These are phyloP conservation scores for Monosporascus sp. DNA, from an alignment of 2,329 filamentous ascomycete genomes.

Conservation along the genomic window DNA sequence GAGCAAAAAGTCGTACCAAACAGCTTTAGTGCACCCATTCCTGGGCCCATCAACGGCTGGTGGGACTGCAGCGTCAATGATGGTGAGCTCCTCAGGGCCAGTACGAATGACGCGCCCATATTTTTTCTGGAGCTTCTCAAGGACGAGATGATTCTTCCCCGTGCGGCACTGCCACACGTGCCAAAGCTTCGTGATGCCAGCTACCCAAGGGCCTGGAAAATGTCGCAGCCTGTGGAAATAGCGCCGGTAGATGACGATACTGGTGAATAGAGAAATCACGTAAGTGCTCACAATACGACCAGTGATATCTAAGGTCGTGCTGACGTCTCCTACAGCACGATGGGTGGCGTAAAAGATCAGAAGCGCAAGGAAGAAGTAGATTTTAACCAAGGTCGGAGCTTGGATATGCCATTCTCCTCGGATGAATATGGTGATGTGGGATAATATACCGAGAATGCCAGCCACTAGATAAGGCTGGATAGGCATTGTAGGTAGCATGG, in stretches of 20 bases:
- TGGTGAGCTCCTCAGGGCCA: slow-evolving; percentile 16
- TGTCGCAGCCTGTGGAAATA: slow-evolving; percentile 12
- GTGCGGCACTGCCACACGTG: slow-evolving; percentile 11
- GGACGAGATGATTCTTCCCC: slow-evolving; percentile 10
- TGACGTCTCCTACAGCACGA: too few relatives aligned
- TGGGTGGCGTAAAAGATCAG: too few relatives aligned
- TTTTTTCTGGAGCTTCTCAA: slow-evolving; percentile 10
- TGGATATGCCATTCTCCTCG: too few relatives aligned
- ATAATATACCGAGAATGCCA: too few relatives aligned
- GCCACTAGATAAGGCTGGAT: too few relatives aligned
- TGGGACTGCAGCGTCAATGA: slow-evolving; percentile 11
- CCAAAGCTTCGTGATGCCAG: slow-evolving; percentile 14
- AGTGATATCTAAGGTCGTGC: too few relatives aligned
- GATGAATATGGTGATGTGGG: too few relatives aligned
- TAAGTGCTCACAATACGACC: too few relatives aligned
- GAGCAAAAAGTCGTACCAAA: slow-evolving; percentile 17
- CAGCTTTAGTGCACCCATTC: slow-evolving; percentile 10
- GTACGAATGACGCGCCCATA: slow-evolving; percentile 17
- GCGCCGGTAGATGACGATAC: slow-evolving; percentile 11
- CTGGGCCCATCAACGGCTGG: slow-evolving; percentile 7
- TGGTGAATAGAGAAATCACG: slow-evolving; percentile 1
- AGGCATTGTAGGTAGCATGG: too few relatives aligned
- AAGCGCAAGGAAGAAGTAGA: too few relatives aligned
- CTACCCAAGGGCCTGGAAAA: slow-evolving; percentile 12
- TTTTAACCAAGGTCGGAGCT: too few relatives aligned